Evolutionary conservation across 176 grass and related monocot species (phyloP).

Genomic region (Echinochloa phyllopogon): DNA sequence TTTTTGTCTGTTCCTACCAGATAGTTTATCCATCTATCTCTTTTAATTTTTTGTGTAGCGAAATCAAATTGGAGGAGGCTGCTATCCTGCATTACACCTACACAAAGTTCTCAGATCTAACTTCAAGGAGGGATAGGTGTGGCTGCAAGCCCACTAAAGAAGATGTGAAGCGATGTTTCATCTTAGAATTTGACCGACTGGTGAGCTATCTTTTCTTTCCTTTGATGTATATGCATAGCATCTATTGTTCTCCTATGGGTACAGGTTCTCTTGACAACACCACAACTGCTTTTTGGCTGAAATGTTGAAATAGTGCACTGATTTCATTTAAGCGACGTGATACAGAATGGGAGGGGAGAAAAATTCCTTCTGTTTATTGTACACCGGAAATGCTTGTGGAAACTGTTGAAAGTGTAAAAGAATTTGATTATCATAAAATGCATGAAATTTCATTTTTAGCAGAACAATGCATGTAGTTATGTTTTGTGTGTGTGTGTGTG

Average conservation of each 20-base stretch:
- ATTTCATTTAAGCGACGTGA: background rate
- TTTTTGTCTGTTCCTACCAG: background rate
- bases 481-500: background rate
- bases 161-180: slow-evolving; percentile 96
- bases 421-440: background rate
- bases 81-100: slow-evolving; percentile 98
- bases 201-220: slow-evolving; percentile 51
- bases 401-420: background rate
- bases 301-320: background rate
- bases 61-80: slow-evolving; percentile 97
- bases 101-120: slow-evolving; percentile 92
- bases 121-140: slow-evolving; percentile 91
- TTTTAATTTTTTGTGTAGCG: slow-evolving; percentile 52
- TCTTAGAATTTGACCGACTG: slow-evolving; percentile 95
- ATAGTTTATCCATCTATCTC: slow-evolving; percentile 22
- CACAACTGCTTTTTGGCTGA: slow-evolving; percentile 9
- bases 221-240: background rate
- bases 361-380: background rate
- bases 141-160: slow-evolving; percentile 97
- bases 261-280: background rate
- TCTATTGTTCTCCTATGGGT: background rate
- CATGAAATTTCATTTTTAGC: background rate
- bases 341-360: background rate
- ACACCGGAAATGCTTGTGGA: background rate
- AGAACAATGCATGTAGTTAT: background rate